Conservation (phyloP, 306 rosid species). For the Lotus japonicus region DNA sequence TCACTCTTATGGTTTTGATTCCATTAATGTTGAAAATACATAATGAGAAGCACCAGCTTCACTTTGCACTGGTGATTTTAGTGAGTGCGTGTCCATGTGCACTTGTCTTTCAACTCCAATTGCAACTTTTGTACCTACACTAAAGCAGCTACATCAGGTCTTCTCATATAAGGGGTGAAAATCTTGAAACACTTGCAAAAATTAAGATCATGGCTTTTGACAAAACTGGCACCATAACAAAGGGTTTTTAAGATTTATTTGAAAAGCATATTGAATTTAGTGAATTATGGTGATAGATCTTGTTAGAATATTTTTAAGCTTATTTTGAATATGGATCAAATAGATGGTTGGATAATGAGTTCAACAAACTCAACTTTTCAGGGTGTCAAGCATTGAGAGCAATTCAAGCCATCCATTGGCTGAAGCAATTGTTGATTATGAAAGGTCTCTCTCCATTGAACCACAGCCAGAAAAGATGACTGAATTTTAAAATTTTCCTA, state of each 20-base stretch:
- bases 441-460: constrained; percentile 62
- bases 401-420: constrained; percentile 99
- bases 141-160: constrained; percentile 81
- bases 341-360: background rate
- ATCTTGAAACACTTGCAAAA: constrained; percentile 71
- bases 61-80: constrained; percentile 75
- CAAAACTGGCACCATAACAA: constrained; percentile 93
- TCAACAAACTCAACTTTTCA: constrained; percentile 22
- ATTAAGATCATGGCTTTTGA: constrained; percentile 76
- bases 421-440: constrained; percentile 66
- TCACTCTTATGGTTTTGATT: constrained; percentile 48
- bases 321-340: background rate
- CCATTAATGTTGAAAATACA: constrained; percentile 45
- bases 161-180: constrained; percentile 86
- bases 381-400: constrained; percentile 94
- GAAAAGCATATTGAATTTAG: background rate
- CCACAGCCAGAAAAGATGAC: constrained; percentile 74
- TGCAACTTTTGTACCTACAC: constrained; percentile 96
- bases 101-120: constrained; percentile 86
- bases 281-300: background rate
- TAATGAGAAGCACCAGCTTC: constrained; percentile 60
- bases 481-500: constrained; percentile 70
- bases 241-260: constrained; percentile 32
- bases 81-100: constrained; percentile 97
- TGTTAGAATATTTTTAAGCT: background rate